Conservation (phyloP, 2,329 filamentous ascomycete genomes). For the Pseudocercospora crystallina region DNA sequence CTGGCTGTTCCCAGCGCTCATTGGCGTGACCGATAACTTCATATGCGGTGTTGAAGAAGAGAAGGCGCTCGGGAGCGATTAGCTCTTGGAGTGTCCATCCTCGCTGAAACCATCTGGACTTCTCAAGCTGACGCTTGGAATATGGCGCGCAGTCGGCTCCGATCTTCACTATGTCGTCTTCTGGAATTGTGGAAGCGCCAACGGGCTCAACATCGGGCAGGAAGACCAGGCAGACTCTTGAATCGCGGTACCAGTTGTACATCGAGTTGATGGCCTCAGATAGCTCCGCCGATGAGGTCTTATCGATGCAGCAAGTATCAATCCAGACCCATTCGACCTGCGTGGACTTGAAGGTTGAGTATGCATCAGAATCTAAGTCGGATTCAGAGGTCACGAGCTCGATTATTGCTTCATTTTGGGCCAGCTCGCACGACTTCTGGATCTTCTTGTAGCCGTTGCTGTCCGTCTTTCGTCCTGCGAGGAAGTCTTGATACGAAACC, state of each 20-base stretch:
- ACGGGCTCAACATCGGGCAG: conserved; percentile 13
- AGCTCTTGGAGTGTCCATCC: conserved; percentile 24
- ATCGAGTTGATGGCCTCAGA: conserved; percentile 24
- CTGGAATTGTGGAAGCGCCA: too few relatives aligned
- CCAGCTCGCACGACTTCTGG: not conserved
- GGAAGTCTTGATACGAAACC: conserved; percentile 12
- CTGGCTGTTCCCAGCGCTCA: conserved; percentile 5
- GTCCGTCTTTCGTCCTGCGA: not conserved
- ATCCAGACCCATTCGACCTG: conserved; percentile 20
- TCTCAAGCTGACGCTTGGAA: not conserved
- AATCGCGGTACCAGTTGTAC: conserved; percentile 22
- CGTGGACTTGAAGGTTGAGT: not conserved
- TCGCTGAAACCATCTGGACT: conserved; percentile 15
- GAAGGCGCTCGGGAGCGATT: conserved; percentile 7
- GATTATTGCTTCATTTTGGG: not conserved
- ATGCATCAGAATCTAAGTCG: too few relatives aligned
- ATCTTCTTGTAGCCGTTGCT: conserved; percentile 12
- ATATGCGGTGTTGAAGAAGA: conserved; percentile 9
- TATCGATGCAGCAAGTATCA: conserved; percentile 26
- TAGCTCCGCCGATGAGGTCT: conserved; percentile 19
- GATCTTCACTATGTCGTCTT: too few relatives aligned
- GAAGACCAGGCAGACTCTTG: conserved; percentile 20
- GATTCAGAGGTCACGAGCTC: not conserved
- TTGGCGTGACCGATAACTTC: conserved; percentile 1
- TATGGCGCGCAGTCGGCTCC: not conserved